Percentiles rank a stretch among this genome's conserved stretches.
These are phyloP conservation scores for Phaeosphaeria sp. DNA, from an alignment of 2,329 filamentous ascomycete species.

Conservation along the genomic window DNA sequence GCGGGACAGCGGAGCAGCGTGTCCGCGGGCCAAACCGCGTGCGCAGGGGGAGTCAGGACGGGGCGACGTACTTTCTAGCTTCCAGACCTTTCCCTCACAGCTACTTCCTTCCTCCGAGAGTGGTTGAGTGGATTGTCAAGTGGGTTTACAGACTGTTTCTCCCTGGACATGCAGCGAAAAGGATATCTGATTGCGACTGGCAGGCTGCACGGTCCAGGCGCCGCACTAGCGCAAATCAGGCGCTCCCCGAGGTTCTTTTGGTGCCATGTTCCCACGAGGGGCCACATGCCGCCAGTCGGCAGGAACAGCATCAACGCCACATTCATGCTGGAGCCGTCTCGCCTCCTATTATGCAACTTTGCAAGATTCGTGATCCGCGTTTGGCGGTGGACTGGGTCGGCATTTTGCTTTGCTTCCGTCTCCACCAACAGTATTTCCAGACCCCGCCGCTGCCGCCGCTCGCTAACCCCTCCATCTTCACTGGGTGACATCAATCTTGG, in stretches of 20 bases:
- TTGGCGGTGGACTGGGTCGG: neutral
- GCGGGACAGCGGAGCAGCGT: slow-evolving; percentile 25
- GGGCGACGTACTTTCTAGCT: slow-evolving; percentile 40
- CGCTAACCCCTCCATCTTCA: slow-evolving; percentile 1
- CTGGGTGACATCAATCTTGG: neutral
- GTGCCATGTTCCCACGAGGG: neutral
- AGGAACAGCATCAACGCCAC: slow-evolving; percentile 5
- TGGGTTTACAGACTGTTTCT: slow-evolving; percentile 24
- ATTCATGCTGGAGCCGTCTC: slow-evolving; percentile 8
- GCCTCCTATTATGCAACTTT: neutral
- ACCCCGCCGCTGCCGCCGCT: slow-evolving; percentile 3
- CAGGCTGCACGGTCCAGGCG: slow-evolving; percentile 16
- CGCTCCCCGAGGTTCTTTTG: slow-evolving; percentile 5
- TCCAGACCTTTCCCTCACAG: slow-evolving; percentile 50
- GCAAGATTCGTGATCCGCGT: slow-evolving; percentile 1
- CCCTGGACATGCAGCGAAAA: slow-evolving; percentile 26
- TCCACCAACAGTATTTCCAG: neutral
- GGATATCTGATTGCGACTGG: slow-evolving; percentile 24
- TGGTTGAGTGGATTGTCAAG: slow-evolving; percentile 21
- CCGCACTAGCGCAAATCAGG: slow-evolving; percentile 33
- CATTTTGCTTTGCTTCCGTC: neutral
- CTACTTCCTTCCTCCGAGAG: slow-evolving; percentile 47
- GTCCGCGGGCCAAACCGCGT: slow-evolving; percentile 16
- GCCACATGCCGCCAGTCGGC: neutral
- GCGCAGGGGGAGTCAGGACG: slow-evolving; percentile 1